Evolutionary conservation across 257 asterid genomes (phyloP), one percentile per base, ranked within the genome.

Genomic region (Fraxinus excelsior): DNA sequence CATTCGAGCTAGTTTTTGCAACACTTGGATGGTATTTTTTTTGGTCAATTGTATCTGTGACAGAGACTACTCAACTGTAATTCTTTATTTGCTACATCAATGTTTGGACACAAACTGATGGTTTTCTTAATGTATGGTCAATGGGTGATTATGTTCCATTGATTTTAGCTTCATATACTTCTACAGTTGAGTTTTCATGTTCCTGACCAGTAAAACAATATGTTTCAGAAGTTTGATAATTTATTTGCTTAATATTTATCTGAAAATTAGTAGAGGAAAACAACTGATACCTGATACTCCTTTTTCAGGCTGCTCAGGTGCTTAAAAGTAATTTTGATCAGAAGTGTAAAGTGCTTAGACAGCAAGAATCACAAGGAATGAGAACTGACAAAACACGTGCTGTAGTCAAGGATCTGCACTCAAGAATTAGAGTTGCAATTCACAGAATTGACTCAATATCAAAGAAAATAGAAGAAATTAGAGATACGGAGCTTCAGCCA

Each of bases 401-500:
- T 65, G 89, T 82, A 67, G 97, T 96, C 75, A 96, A 96, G 82
- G 99, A 92, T 84, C 90, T 96, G 32, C 96, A 96, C 81, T 87
- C 99, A 5, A 90, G 99, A 79, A 89, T 93, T 44, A 86, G 87
- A 78, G 97, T 96, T 81, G 97, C 99, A 71, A 87, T 96, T 56
- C 98, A 93, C 49, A 86, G 98, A 84, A 93, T 93, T 60, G 85
- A 88, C 85, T 88, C 96, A 5, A 88, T 96, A 72, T 91, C 98
- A 1, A 90, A 89, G 87, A 90, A 91, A 72, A 93, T 96, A 0
- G 99, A 96, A 87, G 97, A 91, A 67, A 84, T 96, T 60, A 85
- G 98, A 86, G 98, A 96, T 77, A 74, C 85, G 29, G 97, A 93
- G 81, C 97, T 96, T 69, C 97, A 91, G 83, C 99, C 97, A 58